Evolutionary conservation across 106 monocot genomes (phyloP).

Genomic region (Dioscorea dumetorum): DNA sequence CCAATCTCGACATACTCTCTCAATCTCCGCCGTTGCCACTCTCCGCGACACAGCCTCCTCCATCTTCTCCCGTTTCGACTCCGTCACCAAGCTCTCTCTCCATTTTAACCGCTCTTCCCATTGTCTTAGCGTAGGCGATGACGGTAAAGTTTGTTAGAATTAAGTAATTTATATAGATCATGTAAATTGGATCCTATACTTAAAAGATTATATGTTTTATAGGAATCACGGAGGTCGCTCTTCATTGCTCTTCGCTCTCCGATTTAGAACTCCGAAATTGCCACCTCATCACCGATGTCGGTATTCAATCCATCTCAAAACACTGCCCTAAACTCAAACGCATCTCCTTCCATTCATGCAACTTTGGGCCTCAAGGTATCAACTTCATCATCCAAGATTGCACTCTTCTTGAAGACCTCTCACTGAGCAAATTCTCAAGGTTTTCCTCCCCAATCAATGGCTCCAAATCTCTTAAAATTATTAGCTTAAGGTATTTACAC

Average conservation of each 20-base stretch:
- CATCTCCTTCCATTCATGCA: conserved; percentile 28
- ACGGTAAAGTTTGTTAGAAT: background rate
- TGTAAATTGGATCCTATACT: no score
- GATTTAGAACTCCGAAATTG: conserved; percentile 36
- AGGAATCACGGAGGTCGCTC: conserved; percentile 16
- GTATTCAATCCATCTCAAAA: conserved; percentile 19
- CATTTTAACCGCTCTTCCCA: conserved; percentile 41
- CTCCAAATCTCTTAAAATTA: conserved; percentile 16
- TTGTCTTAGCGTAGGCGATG: conserved; percentile 22
- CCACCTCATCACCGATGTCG: conserved; percentile 24
- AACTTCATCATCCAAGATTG: conserved; percentile 19
- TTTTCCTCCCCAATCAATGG: background rate
- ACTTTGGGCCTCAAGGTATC: conserved; percentile 30
- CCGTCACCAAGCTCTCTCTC: conserved; percentile 38
- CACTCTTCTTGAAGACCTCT: conserved; percentile 27
- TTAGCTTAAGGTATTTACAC: conserved; percentile 39
- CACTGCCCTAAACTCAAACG: conserved; percentile 23
- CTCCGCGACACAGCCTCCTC: conserved; percentile 15
- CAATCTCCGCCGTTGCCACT: conserved; percentile 31
- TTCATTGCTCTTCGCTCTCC: conserved; percentile 19
- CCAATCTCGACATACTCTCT: conserved; percentile 36
- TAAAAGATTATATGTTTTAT: no score
- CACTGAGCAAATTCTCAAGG: conserved; percentile 14
- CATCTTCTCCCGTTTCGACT: conserved; percentile 32
- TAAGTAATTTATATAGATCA: no score